Percentiles rank a stretch among this genome's conserved stretches.
These are phyloP conservation scores for Venturia carpophila DNA, from an alignment of 2,329 filamentous ascomycete species.

Conservation along the genomic window DNA sequence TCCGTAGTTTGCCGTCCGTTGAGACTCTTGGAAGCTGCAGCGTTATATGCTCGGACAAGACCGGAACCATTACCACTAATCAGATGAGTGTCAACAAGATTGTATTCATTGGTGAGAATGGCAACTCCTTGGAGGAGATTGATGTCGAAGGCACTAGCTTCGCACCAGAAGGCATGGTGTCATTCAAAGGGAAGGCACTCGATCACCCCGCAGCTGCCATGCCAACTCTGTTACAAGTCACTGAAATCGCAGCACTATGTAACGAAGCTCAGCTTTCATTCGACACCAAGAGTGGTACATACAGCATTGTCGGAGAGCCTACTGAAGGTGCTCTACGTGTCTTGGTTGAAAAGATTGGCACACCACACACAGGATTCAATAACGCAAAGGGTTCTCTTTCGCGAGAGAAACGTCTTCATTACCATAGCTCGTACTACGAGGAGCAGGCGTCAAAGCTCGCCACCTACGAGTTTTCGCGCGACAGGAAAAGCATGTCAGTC, in stretches of 20 bases:
- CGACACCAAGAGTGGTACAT: conserved; percentile 65
- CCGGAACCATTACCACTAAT: conserved; percentile 94
- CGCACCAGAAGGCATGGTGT: conserved; percentile 69
- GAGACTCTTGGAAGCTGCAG: conserved; percentile 98
- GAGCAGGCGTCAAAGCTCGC: conserved; percentile 64
- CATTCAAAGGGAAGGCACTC: conserved; percentile 58
- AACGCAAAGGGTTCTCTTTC: conserved; percentile 41
- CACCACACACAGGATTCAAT: conserved; percentile 57
- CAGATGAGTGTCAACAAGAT: conserved; percentile 98
- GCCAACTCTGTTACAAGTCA: conserved; percentile 70
- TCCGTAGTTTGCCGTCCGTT: conserved; percentile 90
- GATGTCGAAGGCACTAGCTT: conserved; percentile 92
- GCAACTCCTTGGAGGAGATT: conserved; percentile 70
- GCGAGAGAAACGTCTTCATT: conserved; percentile 60
- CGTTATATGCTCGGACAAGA: conserved; percentile 99
- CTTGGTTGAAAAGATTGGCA: conserved; percentile 89
- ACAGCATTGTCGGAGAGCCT: conserved; percentile 81
- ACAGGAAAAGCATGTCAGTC: conserved; percentile 99
- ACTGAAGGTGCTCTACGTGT: conserved; percentile 91
- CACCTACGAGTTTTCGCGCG: conserved; percentile 93
- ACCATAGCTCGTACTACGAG: conserved; percentile 80
- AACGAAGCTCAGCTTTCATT: conserved; percentile 82
- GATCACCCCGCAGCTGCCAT: conserved; percentile 63
- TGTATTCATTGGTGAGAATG: conserved; percentile 69
- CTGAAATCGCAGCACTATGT: conserved; percentile 64